Conservation (phyloP, 2,329 filamentous ascomycete genomes). For the Phialocephala sp. region DNA sequence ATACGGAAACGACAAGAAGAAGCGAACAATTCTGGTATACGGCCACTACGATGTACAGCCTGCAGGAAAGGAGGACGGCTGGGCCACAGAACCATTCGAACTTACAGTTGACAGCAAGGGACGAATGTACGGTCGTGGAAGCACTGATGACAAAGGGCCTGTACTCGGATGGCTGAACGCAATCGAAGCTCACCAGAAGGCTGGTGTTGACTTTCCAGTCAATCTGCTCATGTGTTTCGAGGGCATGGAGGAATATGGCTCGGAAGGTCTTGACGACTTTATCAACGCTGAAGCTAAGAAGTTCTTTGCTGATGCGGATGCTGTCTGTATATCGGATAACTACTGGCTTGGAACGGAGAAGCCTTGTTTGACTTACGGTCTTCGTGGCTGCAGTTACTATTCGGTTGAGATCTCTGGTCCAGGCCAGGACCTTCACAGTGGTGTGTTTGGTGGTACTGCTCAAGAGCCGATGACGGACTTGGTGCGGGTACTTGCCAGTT, state of each 20-base stretch:
- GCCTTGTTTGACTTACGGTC: constrained; percentile 95
- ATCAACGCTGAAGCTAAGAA: constrained; percentile 90
- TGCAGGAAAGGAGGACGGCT: constrained; percentile 89
- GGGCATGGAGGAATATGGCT: constrained; percentile 99
- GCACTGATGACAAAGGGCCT: constrained; percentile 97
- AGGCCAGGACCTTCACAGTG: constrained; percentile 92
- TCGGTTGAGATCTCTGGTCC: constrained; percentile 88
- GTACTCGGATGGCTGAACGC: constrained; percentile 97
- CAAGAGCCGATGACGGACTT: constrained; percentile 99
- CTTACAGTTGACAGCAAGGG: constrained; percentile 87
- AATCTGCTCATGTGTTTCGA: constrained; percentile 99
- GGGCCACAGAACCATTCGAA: constrained; percentile 93
- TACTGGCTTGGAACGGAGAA: constrained; percentile 99
- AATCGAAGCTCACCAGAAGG: constrained; percentile 96
- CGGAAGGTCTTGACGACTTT: constrained; percentile 93
- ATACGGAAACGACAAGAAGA: constrained; percentile 90
- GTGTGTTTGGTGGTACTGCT: constrained; percentile 94
- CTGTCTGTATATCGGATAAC: constrained; percentile 98
- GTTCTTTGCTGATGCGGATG: constrained; percentile 94
- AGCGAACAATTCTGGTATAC: constrained; percentile 95
- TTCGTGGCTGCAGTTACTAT: constrained; percentile 98
- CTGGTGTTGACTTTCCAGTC: constrained; percentile 91
- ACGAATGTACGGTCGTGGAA: constrained; percentile 94
- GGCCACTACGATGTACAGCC: constrained; percentile 99
- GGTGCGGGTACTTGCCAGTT: constrained; percentile 76